Evolutionary conservation across 2,329 filamentous ascomycete species (phyloP).

Genomic region (Aspergillus alliaceus): DNA sequence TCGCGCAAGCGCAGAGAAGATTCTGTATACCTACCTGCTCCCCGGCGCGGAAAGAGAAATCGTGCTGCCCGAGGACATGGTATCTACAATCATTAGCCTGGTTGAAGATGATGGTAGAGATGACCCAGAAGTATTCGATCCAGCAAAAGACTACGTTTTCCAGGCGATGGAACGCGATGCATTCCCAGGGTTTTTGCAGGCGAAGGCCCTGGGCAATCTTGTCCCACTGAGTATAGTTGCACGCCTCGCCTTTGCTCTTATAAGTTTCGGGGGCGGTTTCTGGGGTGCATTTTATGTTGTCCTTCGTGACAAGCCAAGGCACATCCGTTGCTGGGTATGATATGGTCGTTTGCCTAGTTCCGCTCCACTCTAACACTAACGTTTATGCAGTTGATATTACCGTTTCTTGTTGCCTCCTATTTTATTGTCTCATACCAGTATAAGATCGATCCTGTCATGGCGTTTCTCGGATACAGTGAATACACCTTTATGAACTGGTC

Average conservation of each 20-base stretch:
- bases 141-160: conserved; percentile 98
- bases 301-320: conserved; percentile 75
- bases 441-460: conserved; percentile 87
- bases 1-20: conserved; percentile 91
- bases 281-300: conserved; percentile 95
- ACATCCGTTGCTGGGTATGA: conserved; percentile 81
- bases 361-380: conserved; percentile 21
- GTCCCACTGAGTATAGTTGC: conserved; percentile 88
- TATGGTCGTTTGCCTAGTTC: background rate
- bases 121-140: conserved; percentile 95
- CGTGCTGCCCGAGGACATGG: conserved; percentile 83
- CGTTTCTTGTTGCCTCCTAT: conserved; percentile 90
- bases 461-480: conserved; percentile 86
- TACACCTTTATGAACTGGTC: conserved; percentile 95
- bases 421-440: conserved; percentile 90
- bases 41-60: conserved; percentile 97
- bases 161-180: conserved; percentile 99
- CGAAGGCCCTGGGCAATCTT: conserved; percentile 93
- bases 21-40: conserved; percentile 94
- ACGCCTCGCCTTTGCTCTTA: conserved; percentile 78
- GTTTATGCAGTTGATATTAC: conserved; percentile 67
- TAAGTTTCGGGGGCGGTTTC: conserved; percentile 86
- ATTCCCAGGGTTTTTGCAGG: conserved; percentile 93
- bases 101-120: conserved; percentile 92
- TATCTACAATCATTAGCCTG: conserved; percentile 77